Evolutionary conservation across 805 yeast species (phyloP), one percentile per base, ranked within the genome.

Genomic region (Wickerhamomyces ciferrii): DNA sequence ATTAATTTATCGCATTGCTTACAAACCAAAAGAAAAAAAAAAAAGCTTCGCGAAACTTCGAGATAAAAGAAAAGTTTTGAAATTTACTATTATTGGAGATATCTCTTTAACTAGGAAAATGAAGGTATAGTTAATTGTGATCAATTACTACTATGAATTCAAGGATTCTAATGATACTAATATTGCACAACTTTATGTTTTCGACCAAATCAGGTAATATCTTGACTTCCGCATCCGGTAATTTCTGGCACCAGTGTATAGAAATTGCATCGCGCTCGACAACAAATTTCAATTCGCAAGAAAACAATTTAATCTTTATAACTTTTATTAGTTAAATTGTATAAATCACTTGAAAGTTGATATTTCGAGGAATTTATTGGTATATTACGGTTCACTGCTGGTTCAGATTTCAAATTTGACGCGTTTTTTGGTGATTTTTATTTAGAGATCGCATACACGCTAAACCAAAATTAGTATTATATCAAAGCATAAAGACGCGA

Each of bases 141-240:
- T 13, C 13, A 37, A 20, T 9, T 37, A 13, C 18, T 19, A 2
- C 3, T 4, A 4, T 18, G 24, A 13, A 5, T 5, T 20, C 25
- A 19, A 21, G 38, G 38, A 9, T 27, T 20, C 14, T 14, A 27
- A 37, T 14, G 25, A 37, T 37, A 37, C 25, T 13, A 21, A 21
- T 20, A 20, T 37, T 17, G 2, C 5, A 29, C 13, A 21, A 34
- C 19, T 10, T 40, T 11, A 14, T 35, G 5, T 34, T 9, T 5
- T 11, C 14, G 31, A 31, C 53, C 53, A 44, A 52, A 52, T 45
- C 20, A 27, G 55, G 52, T 20, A 48, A 48, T 43, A 15, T 14
- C 35, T 42, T 14, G 49, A 52, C 47, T 53, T 45, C 57, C 55
- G n/a, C 23, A 48, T 51, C 23, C 25, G 52, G 59, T 39, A 43